A percentile compares a stretch with the other conserved stretches of the same genome.
Evolutionary conservation across 768 basidiomycete species (phyloP).

Genomic region (Neoboletus subvelutipes): DNA sequence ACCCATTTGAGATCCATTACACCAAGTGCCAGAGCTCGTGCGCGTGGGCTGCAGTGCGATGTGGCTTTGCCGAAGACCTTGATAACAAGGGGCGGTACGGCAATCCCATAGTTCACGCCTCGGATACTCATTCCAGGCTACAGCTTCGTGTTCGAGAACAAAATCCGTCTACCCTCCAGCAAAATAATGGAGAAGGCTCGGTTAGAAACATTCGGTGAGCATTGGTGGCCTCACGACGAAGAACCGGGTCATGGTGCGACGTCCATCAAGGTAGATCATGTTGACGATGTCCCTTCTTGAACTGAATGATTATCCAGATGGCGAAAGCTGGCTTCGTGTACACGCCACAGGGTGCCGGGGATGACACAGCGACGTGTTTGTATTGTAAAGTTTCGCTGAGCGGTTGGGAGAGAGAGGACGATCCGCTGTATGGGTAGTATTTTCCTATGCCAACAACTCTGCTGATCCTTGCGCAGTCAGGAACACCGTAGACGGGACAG

Average conservation of each 20-base stretch:
- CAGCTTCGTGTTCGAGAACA: slow-evolving; percentile 61
- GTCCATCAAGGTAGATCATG: slow-evolving; percentile 57
- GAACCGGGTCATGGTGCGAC: slow-evolving; percentile 63
- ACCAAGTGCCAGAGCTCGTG: slow-evolving; percentile 65
- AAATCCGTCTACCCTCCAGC: slow-evolving; percentile 60
- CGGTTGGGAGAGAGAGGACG: slow-evolving; percentile 86
- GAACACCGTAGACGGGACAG: slow-evolving; percentile 71
- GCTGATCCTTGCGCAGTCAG: slow-evolving; percentile 43
- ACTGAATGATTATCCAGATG: slow-evolving; percentile 45
- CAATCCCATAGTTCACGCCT: neutral
- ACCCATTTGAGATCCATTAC: slow-evolving; percentile 84
- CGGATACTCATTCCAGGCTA: neutral
- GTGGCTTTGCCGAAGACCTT: slow-evolving; percentile 60
- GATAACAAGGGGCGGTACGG: slow-evolving; percentile 57
- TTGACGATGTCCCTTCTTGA: neutral
- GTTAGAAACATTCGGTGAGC: slow-evolving; percentile 60
- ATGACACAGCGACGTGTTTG: slow-evolving; percentile 83
- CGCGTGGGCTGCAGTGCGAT: slow-evolving; percentile 80
- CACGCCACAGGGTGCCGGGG: slow-evolving; percentile 62
- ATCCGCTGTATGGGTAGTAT: slow-evolving; percentile 68
- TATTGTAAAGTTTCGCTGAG: slow-evolving; percentile 79
- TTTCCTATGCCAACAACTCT: neutral
- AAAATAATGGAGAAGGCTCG: slow-evolving; percentile 74
- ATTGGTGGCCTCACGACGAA: slow-evolving; percentile 80
- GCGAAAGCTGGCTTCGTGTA: slow-evolving; percentile 87